Evolutionary conservation across 2,329 filamentous ascomycete species (phyloP), one percentile per base, ranked within the genome.

Genomic region (Coniochaeta sp.): DNA sequence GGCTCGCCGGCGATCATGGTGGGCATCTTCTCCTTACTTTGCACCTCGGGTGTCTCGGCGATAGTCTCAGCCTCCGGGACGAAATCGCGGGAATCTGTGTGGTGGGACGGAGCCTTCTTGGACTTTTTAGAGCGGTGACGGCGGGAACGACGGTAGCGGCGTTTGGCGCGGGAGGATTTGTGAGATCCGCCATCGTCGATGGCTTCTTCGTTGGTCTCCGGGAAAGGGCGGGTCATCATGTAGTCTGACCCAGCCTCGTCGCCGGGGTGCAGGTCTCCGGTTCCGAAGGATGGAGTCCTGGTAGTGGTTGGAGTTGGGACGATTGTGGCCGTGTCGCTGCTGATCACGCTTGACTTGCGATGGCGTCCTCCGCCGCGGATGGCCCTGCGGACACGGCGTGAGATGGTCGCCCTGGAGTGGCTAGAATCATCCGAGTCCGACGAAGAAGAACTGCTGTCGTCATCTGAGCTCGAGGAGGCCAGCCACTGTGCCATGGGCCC

Each of bases 401-500:
- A 83, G 13, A 89, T 87, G 1, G 85, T 90, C 47, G 76, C 73
- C 10, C 70, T 67, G 7, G 77, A 80, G 22, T 67, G 71, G 55
- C 83, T 81, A 1, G 86, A 89, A 48, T 77, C 77, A 54, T 88
- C 87, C 0, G 86, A 88, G 58, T 91, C 87, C 13, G 82, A 83
- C 50, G 72, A 73, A 1, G 80, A 84, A 1, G 80, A 84, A 0
- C 79, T 83, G 12, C 78, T 77, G 52, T 71, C 74, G 49, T 71
- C 71, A 27, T 80, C 76, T 1, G 76, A 79, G 58, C 74, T 78
- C 3, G 85, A 88, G 0, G 83, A 83, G 57, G 94, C 87, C 62
- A 96, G 79, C 69, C 92, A 89, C 28, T 87, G 87, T 16, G 87
- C 87, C 12, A 91, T 79, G 1, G 94, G 85, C 57, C 91, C 91